These are phyloP conservation scores for Porcisia deanei DNA, from an alignment of 208 protist species.

Conservation along the genomic window DNA sequence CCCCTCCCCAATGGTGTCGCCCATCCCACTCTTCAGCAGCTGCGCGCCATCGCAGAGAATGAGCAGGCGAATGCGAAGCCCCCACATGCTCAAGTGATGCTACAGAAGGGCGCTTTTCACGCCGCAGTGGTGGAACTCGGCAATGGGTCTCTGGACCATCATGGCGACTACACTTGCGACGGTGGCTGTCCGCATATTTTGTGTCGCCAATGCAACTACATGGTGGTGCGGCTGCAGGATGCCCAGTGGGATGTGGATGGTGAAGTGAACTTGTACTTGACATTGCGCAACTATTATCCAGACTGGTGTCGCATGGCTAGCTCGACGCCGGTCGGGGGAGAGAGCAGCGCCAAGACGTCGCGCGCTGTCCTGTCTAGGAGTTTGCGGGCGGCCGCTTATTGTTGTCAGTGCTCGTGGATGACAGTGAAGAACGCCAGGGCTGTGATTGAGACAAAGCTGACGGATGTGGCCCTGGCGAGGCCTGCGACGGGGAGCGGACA, in stretches of 20 bases:
- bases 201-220: constrained; percentile 78
- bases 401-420: constrained; percentile 89
- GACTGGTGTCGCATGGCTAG: constrained; percentile 82
- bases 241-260: constrained; percentile 64
- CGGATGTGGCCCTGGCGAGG: constrained; percentile 31
- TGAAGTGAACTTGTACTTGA: constrained; percentile 75
- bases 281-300: constrained; percentile 85
- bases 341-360: constrained; percentile 9
- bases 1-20: background rate
- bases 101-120: constrained; percentile 66
- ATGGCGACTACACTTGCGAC: constrained; percentile 23
- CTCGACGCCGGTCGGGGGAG: constrained; percentile 51
- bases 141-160: constrained; percentile 66
- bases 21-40: constrained; percentile 44
- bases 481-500: constrained; percentile 9
- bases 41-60: constrained; percentile 39
- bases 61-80: constrained; percentile 22
- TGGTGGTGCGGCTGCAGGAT: constrained; percentile 77
- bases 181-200: constrained; percentile 77
- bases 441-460: constrained; percentile 59
- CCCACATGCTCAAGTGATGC: constrained; percentile 18
- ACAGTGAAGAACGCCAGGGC: constrained; percentile 47
- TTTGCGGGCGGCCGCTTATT: constrained; percentile 63
- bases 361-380: constrained; percentile 38
- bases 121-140: constrained; percentile 44